A percentile compares a stretch with the other conserved stretches of the same genome.
Conservation (phyloP, 2,329 filamentous ascomycete genomes). For the Botrytis medusae region DNA sequence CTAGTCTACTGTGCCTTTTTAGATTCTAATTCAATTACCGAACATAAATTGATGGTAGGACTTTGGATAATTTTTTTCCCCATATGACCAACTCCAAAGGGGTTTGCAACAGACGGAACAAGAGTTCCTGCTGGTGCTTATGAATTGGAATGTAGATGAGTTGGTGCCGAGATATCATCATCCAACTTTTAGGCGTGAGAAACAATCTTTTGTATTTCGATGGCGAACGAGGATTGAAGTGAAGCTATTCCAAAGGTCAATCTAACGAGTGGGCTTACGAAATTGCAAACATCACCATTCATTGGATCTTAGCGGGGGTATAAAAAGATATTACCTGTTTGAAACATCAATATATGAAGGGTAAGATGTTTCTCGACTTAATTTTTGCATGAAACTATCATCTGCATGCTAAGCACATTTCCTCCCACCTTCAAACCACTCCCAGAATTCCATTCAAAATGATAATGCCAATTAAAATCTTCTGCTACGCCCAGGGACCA, state of each 20-base stretch:
- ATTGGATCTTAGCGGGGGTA: background rate
- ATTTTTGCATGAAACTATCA: background rate
- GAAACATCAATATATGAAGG: background rate
- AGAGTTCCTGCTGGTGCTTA: too few relatives aligned
- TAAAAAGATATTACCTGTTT: background rate
- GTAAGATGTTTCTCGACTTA: too few relatives aligned
- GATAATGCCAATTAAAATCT: background rate
- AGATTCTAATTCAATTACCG: accelerated
- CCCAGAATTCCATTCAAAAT: accelerated
- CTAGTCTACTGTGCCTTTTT: background rate
- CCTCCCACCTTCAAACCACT: too few relatives aligned
- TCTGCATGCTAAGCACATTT: background rate
- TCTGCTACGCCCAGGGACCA: background rate
- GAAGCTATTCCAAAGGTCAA: background rate
- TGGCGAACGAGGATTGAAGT: background rate
- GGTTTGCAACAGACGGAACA: background rate
- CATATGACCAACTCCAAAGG: background rate
- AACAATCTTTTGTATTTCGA: background rate
- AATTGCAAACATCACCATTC: background rate
- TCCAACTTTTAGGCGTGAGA: background rate
- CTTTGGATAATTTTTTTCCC: background rate
- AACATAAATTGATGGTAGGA: accelerated
- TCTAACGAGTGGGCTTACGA: background rate
- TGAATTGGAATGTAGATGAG: background rate
- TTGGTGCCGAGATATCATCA: background rate